These are phyloP conservation scores for Recurvomyces mirabilis DNA, from an alignment of 495 filamentous ascomycete species.

Conservation along the genomic window DNA sequence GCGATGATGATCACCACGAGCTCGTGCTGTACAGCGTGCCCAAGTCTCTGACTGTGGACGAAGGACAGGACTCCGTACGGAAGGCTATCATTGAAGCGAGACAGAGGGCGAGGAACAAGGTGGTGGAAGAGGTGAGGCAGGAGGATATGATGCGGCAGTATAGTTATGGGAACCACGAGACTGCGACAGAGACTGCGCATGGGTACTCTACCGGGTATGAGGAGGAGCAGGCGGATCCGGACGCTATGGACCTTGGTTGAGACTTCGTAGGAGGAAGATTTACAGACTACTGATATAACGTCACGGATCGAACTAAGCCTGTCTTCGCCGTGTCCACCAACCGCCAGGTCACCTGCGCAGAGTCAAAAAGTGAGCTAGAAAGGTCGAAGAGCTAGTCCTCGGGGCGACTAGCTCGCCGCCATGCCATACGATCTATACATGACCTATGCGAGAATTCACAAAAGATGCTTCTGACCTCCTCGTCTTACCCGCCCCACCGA, in stretches of 20 bases:
- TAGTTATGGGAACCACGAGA: constrained; percentile 3
- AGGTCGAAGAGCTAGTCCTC: too few species aligned
- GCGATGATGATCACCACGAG: constrained; percentile 44
- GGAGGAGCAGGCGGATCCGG: constrained; percentile 37
- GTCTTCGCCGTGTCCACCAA: too few species aligned
- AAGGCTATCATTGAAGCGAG: constrained; percentile 79
- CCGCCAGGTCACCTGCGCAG: too few species aligned
- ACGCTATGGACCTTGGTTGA: constrained; percentile 65
- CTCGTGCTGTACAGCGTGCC: constrained; percentile 77
- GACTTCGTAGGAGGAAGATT: background rate
- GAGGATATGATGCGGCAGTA: constrained; percentile 17
- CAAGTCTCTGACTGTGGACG: constrained; percentile 58
- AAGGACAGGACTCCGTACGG: constrained; percentile 69
- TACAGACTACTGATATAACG: too few species aligned
- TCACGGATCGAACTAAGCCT: too few species aligned
- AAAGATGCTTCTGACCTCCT: too few species aligned
- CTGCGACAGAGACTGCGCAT: constrained; percentile 15
- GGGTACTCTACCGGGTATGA: constrained; percentile 15
- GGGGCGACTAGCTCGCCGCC: too few species aligned
- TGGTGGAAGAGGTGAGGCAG: constrained; percentile 21
- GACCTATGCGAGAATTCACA: too few species aligned
- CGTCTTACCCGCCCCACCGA: too few species aligned
- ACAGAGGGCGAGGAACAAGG: constrained; percentile 47
- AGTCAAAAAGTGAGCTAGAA: too few species aligned
- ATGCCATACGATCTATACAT: too few species aligned